Conservation (phyloP, 163 green algal genomes). For the Coccomyxa subellipsoidea region DNA sequence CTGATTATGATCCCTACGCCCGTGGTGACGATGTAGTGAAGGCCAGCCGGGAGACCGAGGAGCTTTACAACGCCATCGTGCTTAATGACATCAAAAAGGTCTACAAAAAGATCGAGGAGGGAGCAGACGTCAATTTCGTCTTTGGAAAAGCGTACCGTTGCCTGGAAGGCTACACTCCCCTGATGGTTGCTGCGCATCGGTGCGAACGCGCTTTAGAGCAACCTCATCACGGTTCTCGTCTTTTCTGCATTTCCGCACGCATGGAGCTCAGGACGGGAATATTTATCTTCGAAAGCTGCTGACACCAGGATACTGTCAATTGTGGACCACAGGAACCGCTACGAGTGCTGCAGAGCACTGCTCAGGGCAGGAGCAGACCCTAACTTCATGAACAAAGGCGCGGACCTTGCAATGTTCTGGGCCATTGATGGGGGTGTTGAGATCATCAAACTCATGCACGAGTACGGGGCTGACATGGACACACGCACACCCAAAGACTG, state of each 20-base stretch:
- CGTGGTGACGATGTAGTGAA: constrained; percentile 65
- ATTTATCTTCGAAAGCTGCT: no score
- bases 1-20: constrained; percentile 83
- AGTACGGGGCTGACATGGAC: constrained; percentile 82
- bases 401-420: constrained; percentile 91
- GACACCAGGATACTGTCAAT: not conserved
- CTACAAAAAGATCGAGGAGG: constrained; percentile 81
- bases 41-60: constrained; percentile 71
- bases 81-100: constrained; percentile 76
- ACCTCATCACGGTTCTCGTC: no score
- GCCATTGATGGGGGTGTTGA: constrained; percentile 89
- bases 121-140: constrained; percentile 91
- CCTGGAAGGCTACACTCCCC: constrained; percentile 85
- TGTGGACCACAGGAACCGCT: constrained; percentile 29
- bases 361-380: constrained; percentile 88
- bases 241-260: no score
- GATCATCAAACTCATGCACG: constrained; percentile 79
- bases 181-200: constrained; percentile 84
- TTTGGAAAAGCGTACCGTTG: constrained; percentile 77
- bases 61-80: constrained; percentile 89
- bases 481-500: constrained; percentile 67
- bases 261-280: no score
- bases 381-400: constrained; percentile 79
- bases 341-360: constrained; percentile 83
- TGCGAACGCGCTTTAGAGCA: no score